Evolutionary conservation across 306 rosid genomes (phyloP), one percentile per base, ranked within the genome.

Genomic region (Vachellia collinsii): DNA sequence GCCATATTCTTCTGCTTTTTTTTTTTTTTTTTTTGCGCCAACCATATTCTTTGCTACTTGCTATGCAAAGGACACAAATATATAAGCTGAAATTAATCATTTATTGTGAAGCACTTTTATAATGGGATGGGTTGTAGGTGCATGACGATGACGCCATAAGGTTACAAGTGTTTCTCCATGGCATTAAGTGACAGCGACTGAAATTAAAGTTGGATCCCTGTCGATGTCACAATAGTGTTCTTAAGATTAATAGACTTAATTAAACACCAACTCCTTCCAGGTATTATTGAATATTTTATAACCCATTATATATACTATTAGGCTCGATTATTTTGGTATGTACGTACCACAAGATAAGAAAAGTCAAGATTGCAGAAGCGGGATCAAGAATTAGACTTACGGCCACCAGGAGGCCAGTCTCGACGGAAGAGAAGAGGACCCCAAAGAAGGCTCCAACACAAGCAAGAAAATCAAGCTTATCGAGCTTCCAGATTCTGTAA

Each of bases 401-500:
- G 54, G 97, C 89, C 4, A 83, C 64, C 11, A 86, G 76, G 42
- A 92, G 91, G 46, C 94, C 97, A 50, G 85, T 84, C 63, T 90
- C 91, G 3, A 92, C 89, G 6, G 91, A 88, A 0, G 29, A 80
- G 76, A 90, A 87, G 17, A 91, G 76, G 1, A 87, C 91, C 0
- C 93, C 94, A 9, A 90, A 63, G 82, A 88, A 88, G 29, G 93
- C 92, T 65, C 85, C 88, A 6, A 64, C 29, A 82, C 89, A 89
- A 48, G 90, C 89, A 5, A 91, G 80, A 81, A 91, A 91, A 46
- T 91, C 93, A 3, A 85, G 81, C 86, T 84, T 90, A 47, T 92
- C 97, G 53, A 89, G 66, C 81, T 88, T 92, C 97, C 94, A 92
- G 3, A 92, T 84, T 16, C 72, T 88, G 74, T 81, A 79, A 20